Evolutionary conservation across 345 rosid species (phyloP).

Genomic region (Brassica carinata): DNA sequence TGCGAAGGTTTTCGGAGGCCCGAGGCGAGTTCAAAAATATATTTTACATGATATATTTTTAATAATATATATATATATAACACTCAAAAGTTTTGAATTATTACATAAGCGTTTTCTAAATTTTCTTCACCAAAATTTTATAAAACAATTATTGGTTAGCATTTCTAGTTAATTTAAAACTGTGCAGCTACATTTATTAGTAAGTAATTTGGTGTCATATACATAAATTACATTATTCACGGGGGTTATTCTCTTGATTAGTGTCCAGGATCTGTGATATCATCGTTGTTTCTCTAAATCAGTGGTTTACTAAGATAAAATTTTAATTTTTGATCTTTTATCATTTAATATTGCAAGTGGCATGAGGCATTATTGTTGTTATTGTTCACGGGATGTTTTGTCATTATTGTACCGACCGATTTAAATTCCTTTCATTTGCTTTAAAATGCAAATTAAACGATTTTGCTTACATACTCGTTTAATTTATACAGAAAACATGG

Average conservation of each 20-base stretch:
- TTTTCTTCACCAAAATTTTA: no score
- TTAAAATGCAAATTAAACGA: not conserved
- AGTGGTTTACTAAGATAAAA: not conserved
- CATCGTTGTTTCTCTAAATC: not conserved
- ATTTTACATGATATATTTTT: no score
- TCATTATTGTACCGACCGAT: conserved; percentile 18
- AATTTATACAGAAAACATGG: not conserved
- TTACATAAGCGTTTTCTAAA: no score
- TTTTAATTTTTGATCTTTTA: not conserved
- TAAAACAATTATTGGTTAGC: no score
- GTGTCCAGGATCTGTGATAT: not conserved
- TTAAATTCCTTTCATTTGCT: conserved; percentile 5
- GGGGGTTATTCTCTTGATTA: not conserved
- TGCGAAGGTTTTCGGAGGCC: no score
- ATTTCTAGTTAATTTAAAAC: not conserved
- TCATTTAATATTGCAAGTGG: conserved; percentile 7
- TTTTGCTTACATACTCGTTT: not conserved
- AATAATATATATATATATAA: no score
- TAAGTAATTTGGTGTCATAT: no score
- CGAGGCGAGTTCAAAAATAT: no score
- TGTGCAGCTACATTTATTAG: no score
- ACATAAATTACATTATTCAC: not conserved
- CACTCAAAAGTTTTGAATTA: no score
- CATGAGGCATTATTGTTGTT: conserved; percentile 31
- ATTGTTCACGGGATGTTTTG: conserved; percentile 42